phyloP scores from a whole-genome alignment of 257 asterid genomes.

The Phtheirospermum japonicum region DNA sequence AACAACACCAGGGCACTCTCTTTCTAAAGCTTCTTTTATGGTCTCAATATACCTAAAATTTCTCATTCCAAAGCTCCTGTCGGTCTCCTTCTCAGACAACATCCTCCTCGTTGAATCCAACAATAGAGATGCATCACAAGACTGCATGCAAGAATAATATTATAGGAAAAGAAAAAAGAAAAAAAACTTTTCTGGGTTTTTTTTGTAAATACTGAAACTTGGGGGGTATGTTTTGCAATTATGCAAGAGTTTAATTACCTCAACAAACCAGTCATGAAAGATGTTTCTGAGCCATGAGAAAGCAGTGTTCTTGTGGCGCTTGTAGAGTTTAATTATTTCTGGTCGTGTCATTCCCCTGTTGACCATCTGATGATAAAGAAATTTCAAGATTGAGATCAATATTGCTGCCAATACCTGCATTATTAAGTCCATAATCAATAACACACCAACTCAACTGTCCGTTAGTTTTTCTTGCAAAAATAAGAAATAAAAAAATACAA shows the following conservation, averaged over 20 bases:
- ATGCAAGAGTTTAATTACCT: conserved; percentile 35
- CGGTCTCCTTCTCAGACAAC: conserved; percentile 85
- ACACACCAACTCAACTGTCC: no score
- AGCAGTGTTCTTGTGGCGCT: conserved; percentile 99
- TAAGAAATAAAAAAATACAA: no score
- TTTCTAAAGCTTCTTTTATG: conserved; percentile 85
- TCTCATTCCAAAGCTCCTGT: conserved; percentile 96
- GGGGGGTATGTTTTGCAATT: not conserved
- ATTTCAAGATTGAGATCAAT: no score
- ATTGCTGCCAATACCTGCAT: no score
- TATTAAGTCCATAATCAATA: no score
- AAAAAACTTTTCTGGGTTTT: no score
- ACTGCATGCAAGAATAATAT: conserved; percentile 38
- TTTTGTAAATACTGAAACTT: not conserved
- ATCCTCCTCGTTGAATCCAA: conserved; percentile 90
- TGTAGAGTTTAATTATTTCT: no score
- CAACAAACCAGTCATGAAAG: conserved; percentile 96
- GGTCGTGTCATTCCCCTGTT: no score
- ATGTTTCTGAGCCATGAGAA: conserved; percentile 97
- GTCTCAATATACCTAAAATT: conserved; percentile 85
- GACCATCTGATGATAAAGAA: no score
- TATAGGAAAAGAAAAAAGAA: no score
- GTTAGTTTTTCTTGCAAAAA: no score
- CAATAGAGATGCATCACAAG: conserved; percentile 93
- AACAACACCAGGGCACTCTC: conserved; percentile 95